Base-by-base conservation (phyloP, 805 yeast genomes). In the Pachysolen tannophilus region DNA sequence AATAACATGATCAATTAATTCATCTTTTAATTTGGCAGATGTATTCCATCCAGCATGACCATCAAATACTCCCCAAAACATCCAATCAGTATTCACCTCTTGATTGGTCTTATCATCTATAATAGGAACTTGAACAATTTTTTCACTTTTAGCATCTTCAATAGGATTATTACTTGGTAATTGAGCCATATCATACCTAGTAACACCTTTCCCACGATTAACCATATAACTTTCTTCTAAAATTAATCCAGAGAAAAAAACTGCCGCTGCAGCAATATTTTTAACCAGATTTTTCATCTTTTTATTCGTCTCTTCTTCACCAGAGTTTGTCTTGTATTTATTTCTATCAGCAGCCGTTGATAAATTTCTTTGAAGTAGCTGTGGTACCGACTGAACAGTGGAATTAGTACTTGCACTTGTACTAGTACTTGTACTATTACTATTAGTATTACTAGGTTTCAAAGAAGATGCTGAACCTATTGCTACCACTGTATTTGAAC, bases 31-130 rank as follows among this genome's bases (percentile, higher is more conserved):
- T 53, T 79, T 84, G n/a, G 83, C 72, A 38, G 90, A 77, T 2
- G 98, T 92, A 44, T 84, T 83, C 78, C 94, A 87, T 16, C 98
- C 98, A 3, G 95, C 87, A 58, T 92, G 98, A 9, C 98, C 98
- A 57, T 92, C 98, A 53, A 81, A 90, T 0, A 92, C 75, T 5
- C 97, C 95, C 74, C 94, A 92, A 52, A 92, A 86, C 72, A 83
- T 82, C 82, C 96, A 81, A 55, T 90, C 96, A 1, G 69, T 52
- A 17, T 58, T 58, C n/a, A 63, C 57, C 16, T 49, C 45, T 47
- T 61, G 48, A 56, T 69, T 65, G 44, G 69, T 55, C 35, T 74
- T 65, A 40, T 73, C 75, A 39, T 78, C 84, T 47, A 74, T 76
- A n/a, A 82, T 62, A 5, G 87, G 84, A 1, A 79, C 78, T 37